Conservation (phyloP, 257 asterid species). For the Nicotiana benthamiana region DNA sequence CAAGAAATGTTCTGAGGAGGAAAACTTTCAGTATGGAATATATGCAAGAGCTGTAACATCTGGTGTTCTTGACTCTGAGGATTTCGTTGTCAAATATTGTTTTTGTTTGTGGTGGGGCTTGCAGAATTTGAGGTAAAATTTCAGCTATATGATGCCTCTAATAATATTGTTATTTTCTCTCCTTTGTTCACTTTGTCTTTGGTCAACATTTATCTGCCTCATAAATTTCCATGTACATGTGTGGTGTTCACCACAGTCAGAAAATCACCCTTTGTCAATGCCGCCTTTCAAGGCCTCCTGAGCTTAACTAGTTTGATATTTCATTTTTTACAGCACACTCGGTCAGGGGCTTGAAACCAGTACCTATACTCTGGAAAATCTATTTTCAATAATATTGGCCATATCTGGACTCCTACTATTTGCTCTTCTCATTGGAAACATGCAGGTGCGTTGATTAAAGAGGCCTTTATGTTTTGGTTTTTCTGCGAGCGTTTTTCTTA, state of each 20-base stretch:
- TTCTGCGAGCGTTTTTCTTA: neutral
- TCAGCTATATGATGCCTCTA: neutral
- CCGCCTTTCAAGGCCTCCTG: neutral
- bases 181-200: neutral
- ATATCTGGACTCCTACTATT: slow-evolving; percentile 83
- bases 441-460: slow-evolving; percentile 59
- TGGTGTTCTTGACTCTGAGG: slow-evolving; percentile 61
- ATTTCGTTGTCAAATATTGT: slow-evolving; percentile 55
- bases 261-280: neutral
- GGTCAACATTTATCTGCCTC: neutral
- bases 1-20: slow-evolving; percentile 46
- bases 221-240: neutral
- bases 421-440: slow-evolving; percentile 95
- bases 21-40: slow-evolving; percentile 61
- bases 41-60: slow-evolving; percentile 60
- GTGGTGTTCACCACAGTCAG: neutral
- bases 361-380: slow-evolving; percentile 79
- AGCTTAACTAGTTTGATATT: slow-evolving; percentile 4
- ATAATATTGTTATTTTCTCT: neutral
- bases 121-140: slow-evolving; percentile 66
- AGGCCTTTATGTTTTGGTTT: neutral
- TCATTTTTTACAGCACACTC: slow-evolving; percentile 51
- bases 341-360: slow-evolving; percentile 96
- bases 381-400: slow-evolving; percentile 71
- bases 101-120: slow-evolving; percentile 96